These are phyloP conservation scores for Monosporascus sp. DNA, from an alignment of 2,329 filamentous ascomycete species.

Conservation along the genomic window DNA sequence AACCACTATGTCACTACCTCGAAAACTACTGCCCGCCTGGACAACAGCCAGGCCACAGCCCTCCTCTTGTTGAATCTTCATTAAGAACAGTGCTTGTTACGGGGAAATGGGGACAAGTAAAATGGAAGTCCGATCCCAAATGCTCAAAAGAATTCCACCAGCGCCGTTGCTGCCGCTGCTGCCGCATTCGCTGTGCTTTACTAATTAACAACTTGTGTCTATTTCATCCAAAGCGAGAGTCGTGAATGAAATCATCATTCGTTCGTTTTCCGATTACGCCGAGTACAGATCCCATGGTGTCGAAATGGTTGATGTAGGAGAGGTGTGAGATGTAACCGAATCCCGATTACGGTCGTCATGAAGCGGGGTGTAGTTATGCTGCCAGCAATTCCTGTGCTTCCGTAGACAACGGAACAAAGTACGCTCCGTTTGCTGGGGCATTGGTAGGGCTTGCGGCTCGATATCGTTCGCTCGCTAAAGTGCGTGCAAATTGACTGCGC, in stretches of 20 bases:
- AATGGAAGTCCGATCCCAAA: constrained; percentile 23
- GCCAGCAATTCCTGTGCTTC: background rate
- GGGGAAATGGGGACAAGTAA: constrained; percentile 19
- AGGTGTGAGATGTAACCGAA: constrained; percentile 1
- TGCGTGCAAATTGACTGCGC: background rate
- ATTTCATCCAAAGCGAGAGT: constrained; percentile 29
- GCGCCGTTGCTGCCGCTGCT: constrained; percentile 18
- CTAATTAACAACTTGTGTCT: constrained; percentile 29
- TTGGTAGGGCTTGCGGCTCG: background rate
- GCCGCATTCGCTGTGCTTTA: constrained; percentile 21
- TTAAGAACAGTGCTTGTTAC: constrained; percentile 7
- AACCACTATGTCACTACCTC: background rate
- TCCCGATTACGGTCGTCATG: constrained; percentile 6
- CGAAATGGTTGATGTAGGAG: constrained; percentile 9
- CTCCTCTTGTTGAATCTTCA: background rate
- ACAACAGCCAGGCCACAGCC: background rate
- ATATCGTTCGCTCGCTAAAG: background rate
- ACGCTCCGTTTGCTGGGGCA: background rate
- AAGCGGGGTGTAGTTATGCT: background rate
- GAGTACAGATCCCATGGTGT: constrained; percentile 13
- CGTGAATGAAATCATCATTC: constrained; percentile 22
- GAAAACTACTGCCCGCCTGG: background rate
- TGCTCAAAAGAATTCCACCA: constrained; percentile 25
- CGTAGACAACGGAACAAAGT: background rate
- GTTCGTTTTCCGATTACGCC: constrained; percentile 21